Evolutionary conservation across 1,139 yeast genomes (phyloP).

Genomic region (Suhomyces atakaporum): DNA sequence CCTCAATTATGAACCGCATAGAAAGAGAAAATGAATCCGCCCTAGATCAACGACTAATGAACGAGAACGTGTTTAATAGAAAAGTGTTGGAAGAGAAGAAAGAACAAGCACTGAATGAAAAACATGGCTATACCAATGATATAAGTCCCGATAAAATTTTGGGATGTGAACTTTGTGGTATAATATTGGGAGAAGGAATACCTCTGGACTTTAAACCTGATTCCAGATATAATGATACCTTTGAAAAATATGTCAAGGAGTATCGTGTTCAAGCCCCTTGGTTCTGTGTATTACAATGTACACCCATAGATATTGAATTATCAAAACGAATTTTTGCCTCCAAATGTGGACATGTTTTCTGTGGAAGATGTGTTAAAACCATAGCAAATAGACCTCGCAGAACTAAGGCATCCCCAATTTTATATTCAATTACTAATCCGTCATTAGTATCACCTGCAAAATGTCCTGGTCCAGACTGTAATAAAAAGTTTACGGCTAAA

Average conservation of each 20-base stretch:
- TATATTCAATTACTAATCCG: conserved; percentile 46
- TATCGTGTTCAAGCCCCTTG: conserved; percentile 61
- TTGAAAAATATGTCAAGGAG: conserved; percentile 29
- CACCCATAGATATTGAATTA: conserved; percentile 58
- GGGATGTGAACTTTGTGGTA: conserved; percentile 72
- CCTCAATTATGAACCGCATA: conserved; percentile 42
- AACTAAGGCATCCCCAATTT: conserved; percentile 12
- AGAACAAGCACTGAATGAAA: conserved; percentile 23
- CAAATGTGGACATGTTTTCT: conserved; percentile 81
- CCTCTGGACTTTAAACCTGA: conserved; percentile 50
- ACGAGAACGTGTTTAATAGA: conserved; percentile 35
- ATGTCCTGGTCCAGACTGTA: conserved; percentile 50
- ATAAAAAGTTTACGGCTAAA: conserved; percentile 33
- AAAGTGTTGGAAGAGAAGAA: conserved; percentile 33
- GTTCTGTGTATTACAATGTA: conserved; percentile 52
- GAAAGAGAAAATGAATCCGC: conserved; percentile 44
- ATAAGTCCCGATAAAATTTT: conserved; percentile 33
- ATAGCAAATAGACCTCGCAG: conserved; percentile 46
- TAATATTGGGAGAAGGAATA: conserved; percentile 69
- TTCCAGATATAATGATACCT: conserved; percentile 28
- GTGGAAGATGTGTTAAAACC: conserved; percentile 79
- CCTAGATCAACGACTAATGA: conserved; percentile 34
- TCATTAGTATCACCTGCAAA: conserved; percentile 47
- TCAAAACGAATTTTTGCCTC: conserved; percentile 71
- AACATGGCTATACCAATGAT: conserved; percentile 39